These are phyloP conservation scores for Bombardia bombarda DNA, from an alignment of 495 filamentous ascomycete species.

Conservation along the genomic window DNA sequence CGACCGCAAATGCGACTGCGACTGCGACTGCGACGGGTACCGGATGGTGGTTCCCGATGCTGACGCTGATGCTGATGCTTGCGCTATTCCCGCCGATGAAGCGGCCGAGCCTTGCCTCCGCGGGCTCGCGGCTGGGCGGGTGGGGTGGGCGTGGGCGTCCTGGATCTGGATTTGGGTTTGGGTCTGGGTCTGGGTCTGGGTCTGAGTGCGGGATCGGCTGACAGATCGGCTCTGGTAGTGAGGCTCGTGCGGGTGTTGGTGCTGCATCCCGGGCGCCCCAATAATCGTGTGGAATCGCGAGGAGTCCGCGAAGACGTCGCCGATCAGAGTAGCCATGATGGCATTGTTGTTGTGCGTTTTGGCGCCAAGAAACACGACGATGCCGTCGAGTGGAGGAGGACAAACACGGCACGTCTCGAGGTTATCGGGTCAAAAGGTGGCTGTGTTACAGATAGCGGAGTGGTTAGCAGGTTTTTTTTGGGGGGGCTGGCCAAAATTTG, in stretches of 20 bases:
- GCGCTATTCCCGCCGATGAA: conserved; percentile 2
- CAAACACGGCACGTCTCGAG: not conserved
- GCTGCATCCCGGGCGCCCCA: conserved; percentile 21
- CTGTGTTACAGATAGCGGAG: conserved; percentile 22
- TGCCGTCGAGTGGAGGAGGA: conserved; percentile 14
- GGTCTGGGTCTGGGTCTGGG: no score
- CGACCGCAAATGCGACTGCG: conserved; percentile 5
- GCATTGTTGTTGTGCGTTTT: conserved; percentile 13
- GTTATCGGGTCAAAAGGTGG: conserved; percentile 13
- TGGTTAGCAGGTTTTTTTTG: conserved; percentile 17
- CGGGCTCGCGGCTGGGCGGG: conserved; percentile 19
- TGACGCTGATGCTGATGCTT: not conserved
- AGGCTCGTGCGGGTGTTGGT: conserved; percentile 32
- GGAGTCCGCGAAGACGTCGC: conserved; percentile 38
- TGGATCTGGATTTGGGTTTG: no score
- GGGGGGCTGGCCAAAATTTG: conserved; percentile 6
- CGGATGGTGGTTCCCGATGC: no score
- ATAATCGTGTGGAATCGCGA: conserved; percentile 41
- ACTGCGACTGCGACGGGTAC: no score
- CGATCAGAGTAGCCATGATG: conserved; percentile 40
- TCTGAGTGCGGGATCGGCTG: conserved; percentile 21
- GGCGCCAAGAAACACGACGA: conserved; percentile 6
- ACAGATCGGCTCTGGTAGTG: conserved; percentile 31
- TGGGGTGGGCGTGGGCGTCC: no score
- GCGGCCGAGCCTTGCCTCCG: conserved; percentile 22